phyloP scores from a whole-genome alignment of 352 stramenopile genomes.

The Globisporangium irregulare region DNA sequence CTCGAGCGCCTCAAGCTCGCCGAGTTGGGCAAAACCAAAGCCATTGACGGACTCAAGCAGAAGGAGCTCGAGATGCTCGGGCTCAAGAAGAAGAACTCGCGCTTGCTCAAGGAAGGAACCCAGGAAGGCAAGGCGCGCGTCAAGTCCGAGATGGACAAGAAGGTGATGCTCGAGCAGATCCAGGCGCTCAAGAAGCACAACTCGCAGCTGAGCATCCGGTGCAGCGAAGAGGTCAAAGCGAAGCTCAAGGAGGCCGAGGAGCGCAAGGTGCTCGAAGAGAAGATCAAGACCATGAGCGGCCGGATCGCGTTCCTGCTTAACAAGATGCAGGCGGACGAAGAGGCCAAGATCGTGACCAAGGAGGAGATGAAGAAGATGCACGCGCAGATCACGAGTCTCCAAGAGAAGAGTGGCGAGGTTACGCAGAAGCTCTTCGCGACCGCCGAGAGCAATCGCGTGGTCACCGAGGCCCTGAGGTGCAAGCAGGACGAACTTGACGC shows the following conservation, averaged over 20 bases:
- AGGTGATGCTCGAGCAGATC: constrained; percentile 93
- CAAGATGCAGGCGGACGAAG: constrained; percentile 96
- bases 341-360: constrained; percentile 90
- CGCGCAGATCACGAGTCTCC: constrained; percentile 85
- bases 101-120: constrained; percentile 92
- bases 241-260: constrained; percentile 92
- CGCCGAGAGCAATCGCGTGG: constrained; percentile 91
- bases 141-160: constrained; percentile 94
- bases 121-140: constrained; percentile 92
- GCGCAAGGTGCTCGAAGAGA: constrained; percentile 91
- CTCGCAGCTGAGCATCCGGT: constrained; percentile 87
- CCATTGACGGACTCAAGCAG: constrained; percentile 91
- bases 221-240: constrained; percentile 91
- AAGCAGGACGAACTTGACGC: constrained; percentile 91
- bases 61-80: constrained; percentile 94
- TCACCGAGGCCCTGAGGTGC: constrained; percentile 88
- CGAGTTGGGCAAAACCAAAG: constrained; percentile 95
- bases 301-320: constrained; percentile 94
- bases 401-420: constrained; percentile 88
- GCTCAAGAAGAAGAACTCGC: constrained; percentile 94
- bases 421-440: constrained; percentile 88
- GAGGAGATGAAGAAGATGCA: constrained; percentile 95
- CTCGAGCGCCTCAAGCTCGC: constrained; percentile 95
- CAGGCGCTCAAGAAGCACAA: constrained; percentile 96
- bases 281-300: constrained; percentile 91